Evolutionary conservation across 495 filamentous ascomycete genomes (phyloP).

Genomic region (Penicillium macrosclerotiorum): DNA sequence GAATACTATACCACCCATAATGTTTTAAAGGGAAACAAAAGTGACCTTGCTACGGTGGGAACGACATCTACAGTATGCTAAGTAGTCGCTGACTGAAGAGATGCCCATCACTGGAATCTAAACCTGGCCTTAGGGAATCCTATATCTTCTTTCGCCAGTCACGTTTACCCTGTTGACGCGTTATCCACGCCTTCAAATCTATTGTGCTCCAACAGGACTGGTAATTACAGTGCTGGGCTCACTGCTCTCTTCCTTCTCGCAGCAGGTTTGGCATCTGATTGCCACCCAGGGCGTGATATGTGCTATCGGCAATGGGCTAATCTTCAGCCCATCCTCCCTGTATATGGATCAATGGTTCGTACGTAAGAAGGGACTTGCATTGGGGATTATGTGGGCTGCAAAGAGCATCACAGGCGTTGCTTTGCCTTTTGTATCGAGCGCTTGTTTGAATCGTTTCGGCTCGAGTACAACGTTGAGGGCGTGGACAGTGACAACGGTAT

Average conservation of each 20-base stretch:
- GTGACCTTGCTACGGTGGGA: conserved; percentile 50
- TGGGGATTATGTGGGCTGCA: conserved; percentile 57
- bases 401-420: conserved; percentile 47
- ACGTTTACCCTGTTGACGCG: conserved; percentile 48
- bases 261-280: conserved; percentile 50
- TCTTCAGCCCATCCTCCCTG: conserved; percentile 51
- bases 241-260: conserved; percentile 50
- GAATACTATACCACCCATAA: conserved; percentile 40
- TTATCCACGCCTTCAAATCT: conserved; percentile 42
- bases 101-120: conserved; percentile 8
- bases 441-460: conserved; percentile 51
- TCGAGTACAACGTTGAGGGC: conserved; percentile 53
- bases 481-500: conserved; percentile 49
- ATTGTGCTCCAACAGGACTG: conserved; percentile 42
- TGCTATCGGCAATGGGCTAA: conserved; percentile 49
- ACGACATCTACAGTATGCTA: conserved; percentile 42
- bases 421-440: conserved; percentile 53
- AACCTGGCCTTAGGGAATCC: conserved; percentile 43
- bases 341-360: conserved; percentile 61
- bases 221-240: conserved; percentile 37
- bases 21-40: conserved; percentile 33
- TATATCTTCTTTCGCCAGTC: conserved; percentile 56
- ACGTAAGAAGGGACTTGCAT: conserved; percentile 49
- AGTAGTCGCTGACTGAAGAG: too few relatives aligned
- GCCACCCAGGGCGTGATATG: conserved; percentile 55